Conservation (phyloP, 164 flowering plant species). For the Macadamia tetraphylla region DNA sequence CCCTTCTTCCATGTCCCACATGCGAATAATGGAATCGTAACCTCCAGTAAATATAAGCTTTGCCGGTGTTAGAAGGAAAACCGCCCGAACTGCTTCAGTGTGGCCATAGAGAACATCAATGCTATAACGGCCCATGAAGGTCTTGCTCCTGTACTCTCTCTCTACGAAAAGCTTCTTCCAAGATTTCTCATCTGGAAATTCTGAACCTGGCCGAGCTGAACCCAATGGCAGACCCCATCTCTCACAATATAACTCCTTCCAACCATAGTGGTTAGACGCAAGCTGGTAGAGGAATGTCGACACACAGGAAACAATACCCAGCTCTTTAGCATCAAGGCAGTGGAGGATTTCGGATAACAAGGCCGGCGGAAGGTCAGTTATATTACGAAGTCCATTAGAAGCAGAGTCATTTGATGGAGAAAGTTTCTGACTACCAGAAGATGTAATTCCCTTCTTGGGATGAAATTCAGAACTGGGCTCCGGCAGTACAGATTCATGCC, state of each 20-base stretch:
- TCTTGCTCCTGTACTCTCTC: slow-evolving; percentile 75
- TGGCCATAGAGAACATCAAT: slow-evolving; percentile 74
- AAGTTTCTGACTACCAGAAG: slow-evolving; percentile 7
- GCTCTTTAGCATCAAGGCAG: slow-evolving; percentile 75
- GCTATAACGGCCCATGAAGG: slow-evolving; percentile 66
- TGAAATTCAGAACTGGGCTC: slow-evolving; percentile 7
- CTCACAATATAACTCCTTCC: slow-evolving; percentile 85
- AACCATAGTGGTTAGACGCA: slow-evolving; percentile 71
- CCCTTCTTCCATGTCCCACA: slow-evolving; percentile 94
- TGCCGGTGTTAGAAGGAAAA: slow-evolving; percentile 60
- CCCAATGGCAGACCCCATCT: slow-evolving; percentile 78
- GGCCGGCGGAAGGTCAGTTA: slow-evolving; percentile 75
- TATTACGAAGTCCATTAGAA: slow-evolving; percentile 17
- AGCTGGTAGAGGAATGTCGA: slow-evolving; percentile 50
- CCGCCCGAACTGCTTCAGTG: slow-evolving; percentile 73
- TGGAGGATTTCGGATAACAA: slow-evolving; percentile 71
- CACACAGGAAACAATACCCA: slow-evolving; percentile 82
- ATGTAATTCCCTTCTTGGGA: slow-evolving; percentile 13
- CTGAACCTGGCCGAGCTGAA: slow-evolving; percentile 17
- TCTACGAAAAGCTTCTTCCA: slow-evolving; percentile 90
- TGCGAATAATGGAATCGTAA: slow-evolving; percentile 67
- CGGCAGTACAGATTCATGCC: slow-evolving; percentile 2
- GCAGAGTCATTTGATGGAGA: slow-evolving; percentile 20
- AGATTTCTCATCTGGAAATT: slow-evolving; percentile 43
- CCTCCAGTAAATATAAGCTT: slow-evolving; percentile 78